Conservation (phyloP, 148 eudicot genomes). For the Beta vulgaris region DNA sequence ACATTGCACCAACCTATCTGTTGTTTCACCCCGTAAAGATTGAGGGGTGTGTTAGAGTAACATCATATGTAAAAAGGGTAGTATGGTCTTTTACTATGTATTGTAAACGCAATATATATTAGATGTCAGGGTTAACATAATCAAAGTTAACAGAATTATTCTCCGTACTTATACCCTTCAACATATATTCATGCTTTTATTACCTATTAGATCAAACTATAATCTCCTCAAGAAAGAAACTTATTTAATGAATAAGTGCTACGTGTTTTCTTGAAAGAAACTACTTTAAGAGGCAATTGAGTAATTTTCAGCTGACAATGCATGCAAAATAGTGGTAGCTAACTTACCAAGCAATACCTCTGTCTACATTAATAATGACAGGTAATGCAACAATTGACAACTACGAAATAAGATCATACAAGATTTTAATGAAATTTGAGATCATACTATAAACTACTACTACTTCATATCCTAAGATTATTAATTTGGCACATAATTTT, state of each 20-base stretch:
- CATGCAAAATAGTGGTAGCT: slow-evolving; percentile 30
- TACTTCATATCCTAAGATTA: not conserved
- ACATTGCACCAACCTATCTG: too few relatives aligned
- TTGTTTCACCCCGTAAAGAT: too few relatives aligned
- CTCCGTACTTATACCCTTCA: too few relatives aligned
- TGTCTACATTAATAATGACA: slow-evolving; percentile 27
- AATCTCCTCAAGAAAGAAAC: not conserved
- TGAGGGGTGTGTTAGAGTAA: too few relatives aligned
- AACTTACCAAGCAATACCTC: slow-evolving; percentile 31
- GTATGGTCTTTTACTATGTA: too few relatives aligned
- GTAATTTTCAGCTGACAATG: slow-evolving; percentile 23
- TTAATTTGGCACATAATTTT: slow-evolving; percentile 12
- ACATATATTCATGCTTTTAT: too few relatives aligned
- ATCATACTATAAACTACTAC: not conserved
- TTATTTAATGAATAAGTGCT: not conserved
- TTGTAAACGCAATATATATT: too few relatives aligned
- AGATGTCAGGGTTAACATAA: too few relatives aligned
- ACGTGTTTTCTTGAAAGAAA: not conserved
- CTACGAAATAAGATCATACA: slow-evolving; percentile 16
- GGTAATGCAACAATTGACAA: slow-evolving; percentile 27
- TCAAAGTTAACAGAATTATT: too few relatives aligned
- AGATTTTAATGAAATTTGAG: too few relatives aligned
- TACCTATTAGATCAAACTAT: too few relatives aligned
- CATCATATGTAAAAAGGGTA: too few relatives aligned
- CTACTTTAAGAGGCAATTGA: slow-evolving; percentile 17